Evolutionary conservation across 352 stramenopile genomes (phyloP), one percentile per base, ranked within the genome.

Genomic region (Globisporangium orthogonon): DNA sequence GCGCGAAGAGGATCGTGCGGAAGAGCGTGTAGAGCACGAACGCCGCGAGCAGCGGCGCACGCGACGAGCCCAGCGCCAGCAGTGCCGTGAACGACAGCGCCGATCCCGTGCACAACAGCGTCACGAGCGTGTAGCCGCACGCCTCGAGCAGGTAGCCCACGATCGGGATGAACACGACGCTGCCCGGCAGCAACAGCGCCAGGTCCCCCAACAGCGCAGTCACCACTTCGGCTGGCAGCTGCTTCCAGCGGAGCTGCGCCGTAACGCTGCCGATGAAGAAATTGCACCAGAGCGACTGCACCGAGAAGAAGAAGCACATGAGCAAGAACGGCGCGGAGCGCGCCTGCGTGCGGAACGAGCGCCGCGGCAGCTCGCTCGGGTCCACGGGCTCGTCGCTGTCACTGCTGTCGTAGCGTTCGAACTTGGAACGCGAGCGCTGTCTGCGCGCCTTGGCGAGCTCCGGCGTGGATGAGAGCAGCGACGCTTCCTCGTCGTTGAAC

Each of bases 11-110:
- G 67, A 91, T 87, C 50, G 84, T 83, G 46, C 87, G 72, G 59
- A 92, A 95, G 33, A 95, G 70, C 4, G 81, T 72, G 62, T 96
- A 95, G 3, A 76, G 67, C 31, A 77, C 54, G 58, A 95, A 96
- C 33, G 70, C 71, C 2, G 61, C 57, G 23, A 91, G 52, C 50
- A 94, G 74, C 48, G 67, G 48, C 4, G 7, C 31, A 37, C 17
- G 43, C 61, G 52, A 65, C 7, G 43, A 70, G 30, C 61, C 85
- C 56, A 64, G 77, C 54, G 71, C 63, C 50, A 78, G 61, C 54
- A 78, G 59, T 35, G 62, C 71, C 52, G 64, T 88, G 48, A 73
- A 91, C 51, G 47, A 69, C 45, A 78, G 74, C 39, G 62, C 77
- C 7, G 60, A 74, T 14, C 44, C 61, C 37, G 65, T 86, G 51